A percentile compares a stretch with the other conserved stretches of the same genome.
Evolutionary conservation across 371 early-diverging fungal genomes (phyloP).

Genomic region (Haplosporangium sp.): DNA sequence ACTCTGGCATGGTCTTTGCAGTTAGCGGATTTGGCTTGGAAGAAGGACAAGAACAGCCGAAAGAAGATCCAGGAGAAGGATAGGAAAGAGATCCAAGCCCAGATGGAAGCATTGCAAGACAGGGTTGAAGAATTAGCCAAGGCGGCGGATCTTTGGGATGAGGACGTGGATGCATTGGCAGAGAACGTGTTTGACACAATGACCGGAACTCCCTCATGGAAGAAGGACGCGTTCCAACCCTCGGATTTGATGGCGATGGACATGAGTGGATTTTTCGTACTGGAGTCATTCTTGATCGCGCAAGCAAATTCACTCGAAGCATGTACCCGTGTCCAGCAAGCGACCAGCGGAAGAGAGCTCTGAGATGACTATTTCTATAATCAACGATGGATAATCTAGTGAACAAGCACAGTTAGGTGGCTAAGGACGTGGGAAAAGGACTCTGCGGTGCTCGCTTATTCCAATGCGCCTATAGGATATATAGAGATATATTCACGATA

Average conservation of each 20-base stretch:
- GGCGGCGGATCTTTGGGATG: conserved; percentile 6
- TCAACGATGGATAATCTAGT: too few relatives aligned
- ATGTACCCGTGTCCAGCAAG: conserved; percentile 13
- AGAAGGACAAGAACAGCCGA: neutral
- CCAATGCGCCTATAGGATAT: too few relatives aligned
- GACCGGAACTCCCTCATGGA: too few relatives aligned
- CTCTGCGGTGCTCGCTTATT: too few relatives aligned
- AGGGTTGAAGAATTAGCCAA: neutral
- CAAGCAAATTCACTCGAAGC: conserved; percentile 21
- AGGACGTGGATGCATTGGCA: neutral
- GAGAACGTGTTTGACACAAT: neutral
- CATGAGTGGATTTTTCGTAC: neutral
- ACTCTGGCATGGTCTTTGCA: conserved; percentile 4
- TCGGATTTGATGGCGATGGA: too few relatives aligned
- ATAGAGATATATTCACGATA: too few relatives aligned
- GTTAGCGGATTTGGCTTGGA: neutral
- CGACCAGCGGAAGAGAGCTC: neutral
- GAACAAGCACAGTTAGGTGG: too few relatives aligned
- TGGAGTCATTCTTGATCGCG: conserved; percentile 16
- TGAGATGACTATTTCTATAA: neutral
- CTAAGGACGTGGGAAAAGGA: too few relatives aligned
- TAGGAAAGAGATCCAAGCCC: too few relatives aligned
- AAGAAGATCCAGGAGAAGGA: neutral
- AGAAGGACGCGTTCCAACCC: too few relatives aligned
- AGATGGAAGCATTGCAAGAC: conserved; percentile 2